These are phyloP conservation scores for Solanum ossicruentum DNA, from an alignment of 257 asterid species.

Conservation along the genomic window DNA sequence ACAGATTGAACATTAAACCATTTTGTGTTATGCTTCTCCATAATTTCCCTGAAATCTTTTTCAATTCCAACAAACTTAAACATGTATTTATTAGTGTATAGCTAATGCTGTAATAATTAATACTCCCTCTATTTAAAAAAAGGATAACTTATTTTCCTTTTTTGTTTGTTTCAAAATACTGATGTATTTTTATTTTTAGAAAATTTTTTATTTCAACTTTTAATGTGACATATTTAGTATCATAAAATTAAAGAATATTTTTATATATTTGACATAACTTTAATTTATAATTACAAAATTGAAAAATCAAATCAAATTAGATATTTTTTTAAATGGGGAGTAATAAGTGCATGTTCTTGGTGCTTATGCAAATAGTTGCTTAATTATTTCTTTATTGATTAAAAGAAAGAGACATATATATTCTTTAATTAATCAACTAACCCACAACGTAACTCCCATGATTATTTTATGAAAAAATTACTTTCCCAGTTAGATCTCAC, in stretches of 20 bases:
- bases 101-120: neutral
- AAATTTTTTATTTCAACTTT: too few relatives aligned
- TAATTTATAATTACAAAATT: too few relatives aligned
- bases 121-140: too few relatives aligned
- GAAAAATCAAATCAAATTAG: too few relatives aligned
- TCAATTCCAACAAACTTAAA: neutral
- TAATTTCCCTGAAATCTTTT: neutral
- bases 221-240: too few relatives aligned
- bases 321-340: too few relatives aligned
- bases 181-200: too few relatives aligned
- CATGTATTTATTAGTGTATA: neutral
- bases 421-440: constrained; percentile 12
- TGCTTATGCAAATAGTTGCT: neutral
- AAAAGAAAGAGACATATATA: neutral
- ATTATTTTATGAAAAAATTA: neutral
- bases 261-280: too few relatives aligned
- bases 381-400: neutral
- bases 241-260: too few relatives aligned
- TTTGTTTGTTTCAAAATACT: too few relatives aligned
- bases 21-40: constrained; percentile 5
- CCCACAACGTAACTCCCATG: neutral
- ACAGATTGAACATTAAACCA: constrained; percentile 47
- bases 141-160: too few relatives aligned
- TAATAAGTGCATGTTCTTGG: neutral
- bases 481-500: neutral